phyloP scores from a whole-genome alignment of 306 rosid genomes.

The Dryas drummondii region DNA sequence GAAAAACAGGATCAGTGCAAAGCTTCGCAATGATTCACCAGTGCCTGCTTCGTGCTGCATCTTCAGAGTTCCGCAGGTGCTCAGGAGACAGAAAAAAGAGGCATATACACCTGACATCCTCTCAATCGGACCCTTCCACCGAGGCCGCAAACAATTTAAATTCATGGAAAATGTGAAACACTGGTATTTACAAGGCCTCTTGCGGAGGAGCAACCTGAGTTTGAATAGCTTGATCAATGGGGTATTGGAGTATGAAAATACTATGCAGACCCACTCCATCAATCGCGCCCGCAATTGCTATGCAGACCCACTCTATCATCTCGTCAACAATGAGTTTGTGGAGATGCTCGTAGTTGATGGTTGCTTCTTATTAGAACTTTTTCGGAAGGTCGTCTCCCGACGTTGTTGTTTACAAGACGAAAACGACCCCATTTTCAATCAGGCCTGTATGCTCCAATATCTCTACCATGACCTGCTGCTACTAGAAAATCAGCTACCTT shows the following conservation, averaged over 20 bases:
- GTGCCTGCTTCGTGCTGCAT: not conserved
- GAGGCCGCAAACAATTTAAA: not conserved
- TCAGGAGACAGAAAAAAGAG: not conserved
- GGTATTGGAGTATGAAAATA: not conserved
- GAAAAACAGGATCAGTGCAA: no score
- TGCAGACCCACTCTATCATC: not conserved
- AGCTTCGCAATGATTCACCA: no score
- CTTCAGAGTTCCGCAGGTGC: constrained; percentile 14
- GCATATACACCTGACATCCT: not conserved
- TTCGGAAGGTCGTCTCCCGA: no score
- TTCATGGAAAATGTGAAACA: constrained; percentile 1
- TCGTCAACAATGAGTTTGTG: not conserved
- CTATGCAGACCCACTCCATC: no score
- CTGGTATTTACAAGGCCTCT: not conserved
- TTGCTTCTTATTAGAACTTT: constrained; percentile 28
- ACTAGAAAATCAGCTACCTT: constrained; percentile 27
- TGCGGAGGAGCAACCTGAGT: fast-evolving
- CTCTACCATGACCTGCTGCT: constrained; percentile 20
- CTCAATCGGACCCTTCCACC: constrained; percentile 25
- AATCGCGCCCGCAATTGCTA: no score
- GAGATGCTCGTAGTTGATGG: constrained; percentile 27
- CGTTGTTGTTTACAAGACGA: no score
- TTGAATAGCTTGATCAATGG: not conserved
- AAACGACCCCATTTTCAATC: constrained; percentile 20
- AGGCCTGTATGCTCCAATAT: constrained; percentile 16